Evolutionary conservation across 1,284 basidiomycete genomes (phyloP), one percentile per base, ranked within the genome.

Genomic region (Leucoagaricus sp.): DNA sequence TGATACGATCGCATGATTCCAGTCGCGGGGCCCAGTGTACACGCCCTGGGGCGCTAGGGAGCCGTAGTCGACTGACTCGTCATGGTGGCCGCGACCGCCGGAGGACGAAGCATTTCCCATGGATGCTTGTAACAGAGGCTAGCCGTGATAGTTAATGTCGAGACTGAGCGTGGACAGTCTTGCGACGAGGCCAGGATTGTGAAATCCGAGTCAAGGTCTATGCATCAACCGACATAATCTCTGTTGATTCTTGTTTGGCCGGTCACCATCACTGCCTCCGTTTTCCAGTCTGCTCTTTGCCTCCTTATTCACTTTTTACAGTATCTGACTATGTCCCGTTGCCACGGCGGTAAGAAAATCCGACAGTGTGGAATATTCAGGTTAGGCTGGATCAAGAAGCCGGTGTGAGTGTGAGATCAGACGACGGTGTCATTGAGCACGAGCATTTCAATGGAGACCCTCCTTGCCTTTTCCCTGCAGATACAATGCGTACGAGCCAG

Each of bases 1-100:
- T 52, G 91, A 88, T 58, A 97, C 95, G 59, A 93, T 77, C 58
- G 84, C 73, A 65, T 96, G 92, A 69, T 93, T 92, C 87, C 95
- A 99, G 74, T 98, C 96, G 68, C 86, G 83, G 36, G 83, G 77
- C 40, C 91, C 91, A 10, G 91, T 89, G 75, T 97, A 96, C 56
- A 96, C 86, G 67, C 94, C 94, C 69, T 96, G 93, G 1, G 96
- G 94, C 44, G 84, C 77, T 50, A 98, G 84, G 69, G 83, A 82
- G 55, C 96, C 96, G 62, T 87, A 83, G 79, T 96, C 86, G 71
- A 90, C 83, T 58, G 87, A 77, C 67, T 91, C 89, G 64, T 93
- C 89, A 60, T 89, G 85, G 65, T 85, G 84, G 46, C 79, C 76
- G 55, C 85, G 81, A 57, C 83, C 82, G 42, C 84, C 82, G 31